Evolutionary conservation across 441 rosid species (phyloP), one percentile per base, ranked within the genome.

Genomic region (Adansonia grandidieri): DNA sequence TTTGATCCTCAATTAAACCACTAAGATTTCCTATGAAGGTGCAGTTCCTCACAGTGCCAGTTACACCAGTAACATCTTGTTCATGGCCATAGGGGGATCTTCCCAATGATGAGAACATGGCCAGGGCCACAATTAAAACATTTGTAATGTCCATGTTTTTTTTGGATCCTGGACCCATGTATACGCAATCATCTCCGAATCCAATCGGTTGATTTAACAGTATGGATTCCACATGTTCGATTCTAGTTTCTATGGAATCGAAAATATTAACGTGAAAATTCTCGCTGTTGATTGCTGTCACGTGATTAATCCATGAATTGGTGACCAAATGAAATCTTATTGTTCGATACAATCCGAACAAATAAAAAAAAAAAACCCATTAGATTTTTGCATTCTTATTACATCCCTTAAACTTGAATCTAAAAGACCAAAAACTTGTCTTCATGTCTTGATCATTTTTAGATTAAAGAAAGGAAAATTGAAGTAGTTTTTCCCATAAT

Each of bases 101-200:
- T 60, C 88, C 88, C 86, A 0, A 85, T 60, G 68, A 86, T 85
- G 54, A 85, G 73, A 6, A 86, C 83, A 9, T 83, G 88, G 0
- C 84, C 84, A 0, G 84, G 82, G 0, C 86, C 84, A 1, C 84
- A 83, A 7, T 9, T 32, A 32, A 20, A 5, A 85, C 78, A 1
- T 75, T 44, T 10, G 9, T 5, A 1, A 84, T 42, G 68, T 61
- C 13, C 15, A 71, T 14, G 22, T 1, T 32, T 32, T 73, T 15
- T 8, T 42, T 20, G 3, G 76, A 48, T 4, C 83, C 80, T 0
- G 80, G 74, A 0, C 75, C 73, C 4, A 84, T n/a, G 0, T 81
- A 71, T 5, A 84, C 2, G 11, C 85, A 82, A 22, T 84, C 1
- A 82, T 80, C 5, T 8, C 5, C 0, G 82, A 80, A 24, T 83